Conservation (phyloP, 2,329 filamentous ascomycete genomes). For the Podosphaera leucotricha region DNA sequence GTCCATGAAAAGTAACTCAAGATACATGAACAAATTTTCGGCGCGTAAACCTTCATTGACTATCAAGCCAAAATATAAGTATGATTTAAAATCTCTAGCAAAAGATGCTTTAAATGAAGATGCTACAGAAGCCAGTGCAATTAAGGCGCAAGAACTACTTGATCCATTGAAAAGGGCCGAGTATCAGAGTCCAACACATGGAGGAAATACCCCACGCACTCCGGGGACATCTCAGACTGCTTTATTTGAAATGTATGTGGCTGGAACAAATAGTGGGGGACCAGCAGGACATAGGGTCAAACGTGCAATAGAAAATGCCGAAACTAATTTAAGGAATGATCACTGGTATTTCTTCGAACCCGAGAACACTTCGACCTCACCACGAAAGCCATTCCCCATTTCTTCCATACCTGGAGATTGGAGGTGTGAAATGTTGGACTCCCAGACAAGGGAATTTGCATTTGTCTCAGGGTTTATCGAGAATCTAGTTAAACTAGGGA, state of each 20-base stretch:
- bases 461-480: slow-evolving; percentile 39
- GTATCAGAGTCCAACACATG: not conserved
- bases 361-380: not conserved
- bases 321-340: slow-evolving; percentile 28
- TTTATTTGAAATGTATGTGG: slow-evolving; percentile 20
- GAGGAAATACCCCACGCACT: not conserved
- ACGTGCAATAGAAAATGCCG: slow-evolving; percentile 34
- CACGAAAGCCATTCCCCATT: slow-evolving; percentile 11
- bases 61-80: slow-evolving; percentile 32
- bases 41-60: slow-evolving; percentile 23
- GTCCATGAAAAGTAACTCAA: slow-evolving; percentile 4
- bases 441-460: slow-evolving; percentile 28
- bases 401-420: slow-evolving; percentile 6
- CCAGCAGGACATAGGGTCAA: slow-evolving; percentile 22
- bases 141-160: slow-evolving; percentile 15
- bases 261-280: slow-evolving; percentile 21
- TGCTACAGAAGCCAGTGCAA: slow-evolving; percentile 31
- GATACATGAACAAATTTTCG: slow-evolving; percentile 2
- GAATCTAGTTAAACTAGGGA: slow-evolving; percentile 23
- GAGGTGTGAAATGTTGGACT: slow-evolving; percentile 19
- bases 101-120: slow-evolving; percentile 34
- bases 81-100: slow-evolving; percentile 37
- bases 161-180: slow-evolving; percentile 4
- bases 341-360: slow-evolving; percentile 33
- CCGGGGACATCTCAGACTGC: slow-evolving; percentile 13